Evolutionary conservation across 177 flowering plant species (phyloP).

Genomic region (Vitis hybrid): DNA sequence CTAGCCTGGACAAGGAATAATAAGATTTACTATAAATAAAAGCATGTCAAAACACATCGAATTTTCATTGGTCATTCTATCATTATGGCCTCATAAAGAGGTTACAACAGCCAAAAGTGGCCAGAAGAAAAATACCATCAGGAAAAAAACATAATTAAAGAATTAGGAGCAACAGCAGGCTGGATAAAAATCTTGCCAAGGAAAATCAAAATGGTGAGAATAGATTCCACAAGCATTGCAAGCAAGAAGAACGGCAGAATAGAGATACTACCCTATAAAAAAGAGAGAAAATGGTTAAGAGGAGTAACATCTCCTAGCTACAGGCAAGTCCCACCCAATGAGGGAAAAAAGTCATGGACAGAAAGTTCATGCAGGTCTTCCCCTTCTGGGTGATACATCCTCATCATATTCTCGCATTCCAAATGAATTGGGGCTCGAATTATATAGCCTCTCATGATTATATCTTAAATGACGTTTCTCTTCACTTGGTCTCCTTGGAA

Average conservation of each 20-base stretch:
- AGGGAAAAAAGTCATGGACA: not conserved
- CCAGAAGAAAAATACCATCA: slow-evolving; percentile 12
- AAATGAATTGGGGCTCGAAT: slow-evolving; percentile 19
- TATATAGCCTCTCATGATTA: slow-evolving; percentile 21
- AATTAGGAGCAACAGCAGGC: slow-evolving; percentile 8
- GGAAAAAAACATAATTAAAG: slow-evolving; percentile 1
- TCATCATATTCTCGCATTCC: slow-evolving; percentile 26
- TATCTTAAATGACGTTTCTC: slow-evolving; percentile 12
- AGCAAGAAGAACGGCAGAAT: slow-evolving; percentile 13
- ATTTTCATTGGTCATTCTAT: slow-evolving; percentile 4
- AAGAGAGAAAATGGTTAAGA: slow-evolving; percentile 18
- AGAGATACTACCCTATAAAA: slow-evolving; percentile 20
- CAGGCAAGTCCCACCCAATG: slow-evolving; percentile 16
- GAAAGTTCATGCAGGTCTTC: slow-evolving; percentile 26
- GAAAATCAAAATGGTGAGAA: slow-evolving; percentile 13
- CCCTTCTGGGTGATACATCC: slow-evolving; percentile 30
- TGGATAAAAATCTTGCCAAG: slow-evolving; percentile 12
- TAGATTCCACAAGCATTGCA: slow-evolving; percentile 19
- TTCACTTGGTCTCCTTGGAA: slow-evolving; percentile 15
- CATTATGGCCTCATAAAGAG: slow-evolving; percentile 17
- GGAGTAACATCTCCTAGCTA: slow-evolving; percentile 18
- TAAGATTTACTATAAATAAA: not conserved
- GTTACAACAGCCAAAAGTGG: slow-evolving; percentile 20
- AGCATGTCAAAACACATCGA: not conserved
- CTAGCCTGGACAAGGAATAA: not conserved